Percentiles rank a stretch among this genome's conserved stretches.
phyloP scores from a whole-genome alignment of 2,329 filamentous ascomycete genomes.

The Elsinoe batatas region DNA sequence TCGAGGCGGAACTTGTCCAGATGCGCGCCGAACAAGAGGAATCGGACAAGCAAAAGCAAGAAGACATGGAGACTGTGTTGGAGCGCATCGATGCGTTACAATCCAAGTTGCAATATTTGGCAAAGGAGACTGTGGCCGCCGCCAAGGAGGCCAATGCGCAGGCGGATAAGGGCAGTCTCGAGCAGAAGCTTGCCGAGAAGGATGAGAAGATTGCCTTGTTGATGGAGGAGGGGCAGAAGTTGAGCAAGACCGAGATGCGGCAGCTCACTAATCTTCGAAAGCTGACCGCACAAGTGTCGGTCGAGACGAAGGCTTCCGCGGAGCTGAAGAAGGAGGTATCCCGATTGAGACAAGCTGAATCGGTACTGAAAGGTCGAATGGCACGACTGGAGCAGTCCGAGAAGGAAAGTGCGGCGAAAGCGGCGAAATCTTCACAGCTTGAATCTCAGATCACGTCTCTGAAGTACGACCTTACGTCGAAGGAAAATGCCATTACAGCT shows the following conservation, averaged over 20 bases:
- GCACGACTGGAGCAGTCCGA: constrained; percentile 51
- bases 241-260: constrained; percentile 79
- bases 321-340: constrained; percentile 50
- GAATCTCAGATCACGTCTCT: constrained; percentile 51
- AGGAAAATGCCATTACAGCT: constrained; percentile 55
- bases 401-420: constrained; percentile 46
- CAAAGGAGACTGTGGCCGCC: constrained; percentile 65
- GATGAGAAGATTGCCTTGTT: constrained; percentile 82
- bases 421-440: constrained; percentile 41
- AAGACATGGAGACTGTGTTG: constrained; percentile 72
- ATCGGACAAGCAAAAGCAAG: constrained; percentile 54
- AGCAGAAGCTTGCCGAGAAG: constrained; percentile 77
- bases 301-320: constrained; percentile 42
- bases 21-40: constrained; percentile 42
- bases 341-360: constrained; percentile 55
- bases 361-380: constrained; percentile 51
- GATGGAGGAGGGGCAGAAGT: constrained; percentile 83
- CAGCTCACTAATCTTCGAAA: constrained; percentile 76
- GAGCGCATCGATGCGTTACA: constrained; percentile 89
- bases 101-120: constrained; percentile 79
- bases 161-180: constrained; percentile 53
- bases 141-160: constrained; percentile 59
- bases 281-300: constrained; percentile 46
- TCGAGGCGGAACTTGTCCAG: constrained; percentile 38
- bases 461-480: constrained; percentile 53